Base-by-base conservation (phyloP, 176 grass and related monocot genomes). In the Paspalum notatum region DNA sequence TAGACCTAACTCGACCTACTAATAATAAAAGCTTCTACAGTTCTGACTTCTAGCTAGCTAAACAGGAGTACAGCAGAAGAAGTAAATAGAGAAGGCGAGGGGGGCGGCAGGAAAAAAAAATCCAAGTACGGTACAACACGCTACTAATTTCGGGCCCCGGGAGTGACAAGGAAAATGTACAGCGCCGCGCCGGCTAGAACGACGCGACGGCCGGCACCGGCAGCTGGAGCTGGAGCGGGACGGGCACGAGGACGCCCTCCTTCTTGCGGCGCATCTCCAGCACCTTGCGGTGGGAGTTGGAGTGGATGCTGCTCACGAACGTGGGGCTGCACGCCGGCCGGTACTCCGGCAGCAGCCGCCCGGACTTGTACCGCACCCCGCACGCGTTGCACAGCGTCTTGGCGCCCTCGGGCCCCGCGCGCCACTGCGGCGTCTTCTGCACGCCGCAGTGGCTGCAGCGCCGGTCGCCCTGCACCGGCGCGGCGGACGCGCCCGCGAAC, bases 361-460 rank as follows among this genome's bases (percentile, higher is more conserved):
- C 96, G 1, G 92, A 95, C 90, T 95, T 98, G 81, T 76, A 95
- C 1, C 96, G 90, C 9, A 95, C 95, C 14, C 95, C 95, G 77
- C 92, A 98, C 14, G 95, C 95, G 84, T 98, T 98, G 84, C 92
- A 98, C 16, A 98, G 88, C 17, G 95, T 98, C 78, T 93, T 95
- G 39, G 96, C 90, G 61, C 96, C 92, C 81, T 95, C 92, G 0
- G 92, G 96, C 1, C 96, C 96, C 0, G 90, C 96, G 53, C 96
- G 90, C 96, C 96, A 98, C 84, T 98, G 96, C 0, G 92, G 96
- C 8, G 92, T 99, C 84, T 99, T 95, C 25, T 95, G 77, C 12
- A 91, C 96, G 20, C 96, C 90, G 80, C 96, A 95, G 91, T 95
- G 92, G 79, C 92, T 95, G 90, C 96, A 99, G 46, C 92, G 69